Base-by-base conservation (phyloP, 768 basidiomycete species). In the Leccinum boreale region DNA sequence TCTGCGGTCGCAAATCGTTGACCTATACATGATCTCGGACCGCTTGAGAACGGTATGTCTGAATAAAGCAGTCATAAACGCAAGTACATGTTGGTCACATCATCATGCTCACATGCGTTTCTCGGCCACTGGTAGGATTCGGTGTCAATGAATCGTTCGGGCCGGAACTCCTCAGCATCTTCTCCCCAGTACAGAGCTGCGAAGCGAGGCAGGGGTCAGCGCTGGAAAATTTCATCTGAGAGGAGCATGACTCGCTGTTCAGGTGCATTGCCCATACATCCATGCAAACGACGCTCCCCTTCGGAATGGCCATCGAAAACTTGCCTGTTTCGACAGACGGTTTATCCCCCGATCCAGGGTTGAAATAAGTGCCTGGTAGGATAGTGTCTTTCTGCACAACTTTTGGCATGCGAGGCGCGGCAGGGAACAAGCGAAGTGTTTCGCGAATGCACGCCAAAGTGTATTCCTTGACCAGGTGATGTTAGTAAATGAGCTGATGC, bases 121-220 rank as follows among this genome's bases (percentile, higher is more conserved):
- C 47, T 28, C 24, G 47, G 47, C 47, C 47, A 48, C 2, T 28
- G 72, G 55, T 81, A 82, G 1, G 73, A 67, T 19, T 74, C 74
- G 0, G 78, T 81, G 51, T 83, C 81, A 28, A 83, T 71, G 64
- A 82, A 83, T 1, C 79, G 75, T 48, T 79, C 78, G 0, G 81
- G 81, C 46, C 68, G 81, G 72, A 81, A 83, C 23, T 75, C 73
- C 8, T 58, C 66, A 0, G 56, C 71, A 54, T 83, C 80, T 15
- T 73, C 65, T 6, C 81, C 82, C 82, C 81, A 83, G 47, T 79
- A 73, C 11, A 79, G 67, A 4, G 78, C 81, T 83, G 35, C 5
- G 15, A 15, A 1, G 4, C 4, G 7, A 10, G 54, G 42, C 11
- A 0, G 21, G 49, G 50, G 15, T 52, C 1, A 55, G 19, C 31